A percentile compares a stretch with the other conserved stretches of the same genome.
Conservation (phyloP, 2,329 filamentous ascomycete species). For the Fusarium graminum region DNA sequence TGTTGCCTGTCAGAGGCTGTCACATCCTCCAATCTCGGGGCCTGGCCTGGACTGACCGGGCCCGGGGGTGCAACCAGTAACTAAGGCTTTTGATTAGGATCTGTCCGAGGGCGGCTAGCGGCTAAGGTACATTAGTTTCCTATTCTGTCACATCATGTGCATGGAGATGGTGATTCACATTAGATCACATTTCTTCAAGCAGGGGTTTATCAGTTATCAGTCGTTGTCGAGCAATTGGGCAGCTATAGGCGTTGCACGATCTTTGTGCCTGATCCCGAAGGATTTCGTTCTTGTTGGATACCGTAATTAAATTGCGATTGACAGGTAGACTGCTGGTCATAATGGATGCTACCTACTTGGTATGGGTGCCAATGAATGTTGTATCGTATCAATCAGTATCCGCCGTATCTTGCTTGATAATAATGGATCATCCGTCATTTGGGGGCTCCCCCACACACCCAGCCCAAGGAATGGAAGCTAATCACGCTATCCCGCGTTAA, state of each 20-base stretch:
- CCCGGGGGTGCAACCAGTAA: constrained; percentile 30
- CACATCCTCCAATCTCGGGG: constrained; percentile 44
- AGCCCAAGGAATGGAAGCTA: neutral
- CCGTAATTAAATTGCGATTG: neutral
- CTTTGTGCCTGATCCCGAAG: constrained; percentile 13
- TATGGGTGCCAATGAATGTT: too few relatives aligned
- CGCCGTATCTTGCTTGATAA: too few relatives aligned
- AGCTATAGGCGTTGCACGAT: constrained; percentile 17
- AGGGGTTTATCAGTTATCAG: constrained; percentile 25
- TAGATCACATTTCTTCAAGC: constrained; percentile 27
- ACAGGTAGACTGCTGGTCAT: neutral
- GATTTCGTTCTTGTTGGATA: constrained; percentile 6
- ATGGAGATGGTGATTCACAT: constrained; percentile 30
- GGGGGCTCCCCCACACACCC: too few relatives aligned
- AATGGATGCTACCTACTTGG: too few relatives aligned
- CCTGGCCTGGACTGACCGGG: constrained; percentile 6
- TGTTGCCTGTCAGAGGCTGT: constrained; percentile 4
- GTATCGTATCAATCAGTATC: too few relatives aligned
- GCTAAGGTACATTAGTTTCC: constrained; percentile 33
- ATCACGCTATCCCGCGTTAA: constrained; percentile 45
- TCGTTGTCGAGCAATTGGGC: constrained; percentile 17
- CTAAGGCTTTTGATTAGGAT: neutral
- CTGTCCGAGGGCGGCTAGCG: constrained; percentile 22
- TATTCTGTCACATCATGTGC: constrained; percentile 33
- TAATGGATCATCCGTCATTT: too few relatives aligned